These are phyloP conservation scores for Termitomyces sp. DNA, from an alignment of 768 basidiomycete species.

Conservation along the genomic window DNA sequence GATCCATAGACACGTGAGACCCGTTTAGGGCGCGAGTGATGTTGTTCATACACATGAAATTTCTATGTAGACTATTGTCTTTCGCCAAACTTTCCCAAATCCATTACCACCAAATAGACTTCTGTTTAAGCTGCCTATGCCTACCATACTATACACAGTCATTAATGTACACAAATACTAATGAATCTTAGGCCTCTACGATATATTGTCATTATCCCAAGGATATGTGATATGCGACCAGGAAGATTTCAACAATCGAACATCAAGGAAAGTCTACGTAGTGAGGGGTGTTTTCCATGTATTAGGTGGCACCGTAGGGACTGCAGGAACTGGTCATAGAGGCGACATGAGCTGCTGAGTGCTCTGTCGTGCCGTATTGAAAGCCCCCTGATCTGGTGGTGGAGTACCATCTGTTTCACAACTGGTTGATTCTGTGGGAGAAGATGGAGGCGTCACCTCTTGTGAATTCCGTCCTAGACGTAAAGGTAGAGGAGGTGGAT, in stretches of 20 bases:
- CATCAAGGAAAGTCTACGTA: not conserved
- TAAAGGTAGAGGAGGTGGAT: conserved; percentile 16
- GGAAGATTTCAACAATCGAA: not conserved
- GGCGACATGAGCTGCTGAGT: conserved; percentile 3
- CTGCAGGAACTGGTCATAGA: not conserved
- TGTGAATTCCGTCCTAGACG: conserved; percentile 13
- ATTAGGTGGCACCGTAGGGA: not conserved
- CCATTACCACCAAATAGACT: too few relatives aligned
- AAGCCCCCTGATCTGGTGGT: conserved; percentile 6
- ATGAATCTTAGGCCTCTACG: not conserved
- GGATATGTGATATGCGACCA: not conserved
- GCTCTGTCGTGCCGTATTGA: not conserved
- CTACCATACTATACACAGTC: not conserved
- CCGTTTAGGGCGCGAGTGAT: too few relatives aligned
- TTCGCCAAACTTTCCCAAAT: too few relatives aligned
- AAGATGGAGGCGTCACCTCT: conserved; percentile 24
- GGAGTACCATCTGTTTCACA: conserved; percentile 18
- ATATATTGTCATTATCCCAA: not conserved
- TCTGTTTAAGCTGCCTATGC: not conserved
- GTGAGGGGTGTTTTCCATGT: not conserved
- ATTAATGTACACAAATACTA: not conserved
- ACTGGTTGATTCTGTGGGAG: conserved; percentile 20
- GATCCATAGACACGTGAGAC: too few relatives aligned
- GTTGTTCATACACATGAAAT: too few relatives aligned
- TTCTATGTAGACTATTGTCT: too few relatives aligned